A percentile compares a stretch with the other conserved stretches of the same genome.
Evolutionary conservation across 345 rosid genomes (phyloP).

Genomic region (Melaleuca alternifolia): DNA sequence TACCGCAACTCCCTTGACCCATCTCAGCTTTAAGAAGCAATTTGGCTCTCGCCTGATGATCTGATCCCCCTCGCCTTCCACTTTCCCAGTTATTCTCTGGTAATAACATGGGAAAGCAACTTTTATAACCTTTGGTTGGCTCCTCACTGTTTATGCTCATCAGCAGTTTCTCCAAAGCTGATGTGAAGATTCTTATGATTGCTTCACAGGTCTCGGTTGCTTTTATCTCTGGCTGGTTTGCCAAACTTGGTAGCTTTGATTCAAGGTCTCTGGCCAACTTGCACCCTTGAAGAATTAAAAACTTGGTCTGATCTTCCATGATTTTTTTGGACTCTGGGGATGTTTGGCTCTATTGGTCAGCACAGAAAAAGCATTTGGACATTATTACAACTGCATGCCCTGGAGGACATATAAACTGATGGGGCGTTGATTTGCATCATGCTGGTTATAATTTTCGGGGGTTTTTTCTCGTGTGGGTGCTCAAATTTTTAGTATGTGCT

Average conservation of each 20-base stretch:
- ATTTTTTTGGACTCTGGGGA: neutral
- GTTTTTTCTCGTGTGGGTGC: neutral
- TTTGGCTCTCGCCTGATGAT: neutral
- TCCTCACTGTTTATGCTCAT: neutral
- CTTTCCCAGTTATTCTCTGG: neutral
- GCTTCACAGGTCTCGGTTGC: slow-evolving; percentile 25
- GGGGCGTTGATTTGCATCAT: neutral
- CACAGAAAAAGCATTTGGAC: neutral
- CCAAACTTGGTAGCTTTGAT: slow-evolving; percentile 14
- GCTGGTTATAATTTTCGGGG: neutral
- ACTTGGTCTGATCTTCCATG: neutral
- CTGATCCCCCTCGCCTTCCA: neutral
- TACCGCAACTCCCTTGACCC: neutral
- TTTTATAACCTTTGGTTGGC: neutral
- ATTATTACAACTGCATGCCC: neutral
- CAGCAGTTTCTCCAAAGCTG: neutral
- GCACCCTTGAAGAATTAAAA: slow-evolving; percentile 34
- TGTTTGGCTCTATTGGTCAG: neutral
- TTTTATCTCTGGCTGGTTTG: slow-evolving; percentile 12
- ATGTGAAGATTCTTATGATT: slow-evolving; percentile 12
- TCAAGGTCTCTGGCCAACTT: slow-evolving; percentile 39
- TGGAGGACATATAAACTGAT: neutral
- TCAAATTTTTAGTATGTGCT: neutral
- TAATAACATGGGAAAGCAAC: neutral
- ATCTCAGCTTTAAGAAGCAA: neutral